Evolutionary conservation across 257 asterid genomes (phyloP).

Genomic region (Linderniella brevidens): DNA sequence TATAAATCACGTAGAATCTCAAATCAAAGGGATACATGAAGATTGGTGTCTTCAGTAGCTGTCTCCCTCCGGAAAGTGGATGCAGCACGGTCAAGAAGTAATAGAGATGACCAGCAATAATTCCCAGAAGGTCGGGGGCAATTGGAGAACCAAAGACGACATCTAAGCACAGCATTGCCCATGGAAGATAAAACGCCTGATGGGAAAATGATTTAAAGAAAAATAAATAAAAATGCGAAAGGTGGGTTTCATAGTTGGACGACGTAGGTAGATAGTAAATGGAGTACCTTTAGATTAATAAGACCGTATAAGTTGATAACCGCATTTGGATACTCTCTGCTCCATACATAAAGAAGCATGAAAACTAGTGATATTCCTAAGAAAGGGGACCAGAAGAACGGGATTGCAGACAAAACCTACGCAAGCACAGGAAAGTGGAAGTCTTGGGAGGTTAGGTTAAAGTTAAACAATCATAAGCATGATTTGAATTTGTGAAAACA

Average conservation of each 20-base stretch:
- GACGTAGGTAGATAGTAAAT: too few species aligned
- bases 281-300: slow-evolving; percentile 59
- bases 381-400: slow-evolving; percentile 50
- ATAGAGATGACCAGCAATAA: slow-evolving; percentile 79
- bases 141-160: slow-evolving; percentile 75
- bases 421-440: slow-evolving; percentile 7
- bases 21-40: slow-evolving; percentile 74
- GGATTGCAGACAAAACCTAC: slow-evolving; percentile 66
- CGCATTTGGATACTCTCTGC: slow-evolving; percentile 89
- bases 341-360: slow-evolving; percentile 96
- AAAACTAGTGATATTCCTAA: slow-evolving; percentile 77
- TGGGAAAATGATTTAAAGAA: slow-evolving; percentile 6
- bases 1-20: background rate
- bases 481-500: background rate
- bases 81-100: slow-evolving; percentile 83
- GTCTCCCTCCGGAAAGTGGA: slow-evolving; percentile 88
- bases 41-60: slow-evolving; percentile 49
- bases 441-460: background rate
- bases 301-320: slow-evolving; percentile 77
- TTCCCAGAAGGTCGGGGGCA: slow-evolving; percentile 69
- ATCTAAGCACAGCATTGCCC: slow-evolving; percentile 91
- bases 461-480: background rate
- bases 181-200: slow-evolving; percentile 97
- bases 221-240: background rate
- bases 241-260: background rate